Conservation (phyloP, 108 stramenopile genomes). For the Fragilariopsis cylindrus region DNA sequence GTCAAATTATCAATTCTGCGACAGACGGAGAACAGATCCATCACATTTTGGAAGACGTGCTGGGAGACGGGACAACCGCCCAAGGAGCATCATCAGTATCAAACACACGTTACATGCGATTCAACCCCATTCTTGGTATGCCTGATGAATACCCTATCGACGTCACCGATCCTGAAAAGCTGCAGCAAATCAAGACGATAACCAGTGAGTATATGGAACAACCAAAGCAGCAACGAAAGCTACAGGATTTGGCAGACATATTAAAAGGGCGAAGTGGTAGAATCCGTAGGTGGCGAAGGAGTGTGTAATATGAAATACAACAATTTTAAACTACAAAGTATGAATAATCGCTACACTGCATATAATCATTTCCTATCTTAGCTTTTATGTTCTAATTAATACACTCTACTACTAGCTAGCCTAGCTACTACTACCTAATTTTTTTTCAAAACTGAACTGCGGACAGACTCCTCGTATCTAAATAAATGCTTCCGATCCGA, state of each 20-base stretch:
- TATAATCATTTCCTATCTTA: no score
- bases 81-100: constrained; percentile 43
- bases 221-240: constrained; percentile 64
- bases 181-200: constrained; percentile 59
- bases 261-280: constrained; percentile 21
- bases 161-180: constrained; percentile 65
- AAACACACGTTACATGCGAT: constrained; percentile 73
- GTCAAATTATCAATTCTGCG: constrained; percentile 84
- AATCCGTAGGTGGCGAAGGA: neutral
- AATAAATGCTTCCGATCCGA: no score
- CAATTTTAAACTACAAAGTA: no score
- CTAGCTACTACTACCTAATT: no score
- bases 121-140: constrained; percentile 74
- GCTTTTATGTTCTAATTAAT: no score
- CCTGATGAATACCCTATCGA: constrained; percentile 58
- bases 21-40: constrained; percentile 79
- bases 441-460: no score
- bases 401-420: no score
- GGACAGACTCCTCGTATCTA: no score
- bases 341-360: no score
- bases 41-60: constrained; percentile 73
- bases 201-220: constrained; percentile 69
- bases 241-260: constrained; percentile 39
- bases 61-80: constrained; percentile 57
- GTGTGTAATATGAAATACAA: no score